Conservation (phyloP, 2,329 filamentous ascomycete species). For the Stagonosporopsis rhizophila region DNA sequence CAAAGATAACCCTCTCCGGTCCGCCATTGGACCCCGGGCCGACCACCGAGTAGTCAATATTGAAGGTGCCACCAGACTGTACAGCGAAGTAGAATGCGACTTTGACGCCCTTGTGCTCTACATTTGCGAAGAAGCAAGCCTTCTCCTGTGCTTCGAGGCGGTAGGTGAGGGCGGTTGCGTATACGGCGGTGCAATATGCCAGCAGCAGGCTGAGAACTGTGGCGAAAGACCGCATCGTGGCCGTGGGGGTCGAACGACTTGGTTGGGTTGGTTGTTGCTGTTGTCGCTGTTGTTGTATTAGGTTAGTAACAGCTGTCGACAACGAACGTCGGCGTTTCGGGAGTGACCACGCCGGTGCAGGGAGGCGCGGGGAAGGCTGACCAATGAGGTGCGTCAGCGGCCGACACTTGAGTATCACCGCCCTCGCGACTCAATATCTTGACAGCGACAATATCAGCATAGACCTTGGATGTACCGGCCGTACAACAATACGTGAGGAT, state of each 20-base stretch:
- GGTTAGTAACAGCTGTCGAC: conserved; percentile 42
- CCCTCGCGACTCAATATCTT: neutral
- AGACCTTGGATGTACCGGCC: too few relatives aligned
- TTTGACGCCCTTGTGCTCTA: conserved; percentile 82
- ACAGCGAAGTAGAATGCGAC: conserved; percentile 99
- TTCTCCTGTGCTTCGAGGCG: conserved; percentile 89
- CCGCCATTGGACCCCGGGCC: conserved; percentile 63
- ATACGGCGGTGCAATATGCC: conserved; percentile 72
- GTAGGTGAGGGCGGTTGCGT: conserved; percentile 93
- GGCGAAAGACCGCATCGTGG: conserved; percentile 46
- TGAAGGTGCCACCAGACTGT: conserved; percentile 97
- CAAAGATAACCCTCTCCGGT: conserved; percentile 75
- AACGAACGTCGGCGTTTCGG: conserved; percentile 32
- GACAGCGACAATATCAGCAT: neutral
- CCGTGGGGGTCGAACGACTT: conserved; percentile 17
- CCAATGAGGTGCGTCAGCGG: conserved; percentile 25
- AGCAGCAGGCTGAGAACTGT: conserved; percentile 65
- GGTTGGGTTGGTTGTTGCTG: conserved; percentile 8
- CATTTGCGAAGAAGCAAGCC: conserved; percentile 89
- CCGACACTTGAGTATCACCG: neutral
- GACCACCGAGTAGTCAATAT: conserved; percentile 89
- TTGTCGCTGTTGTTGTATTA: conserved; percentile 10
- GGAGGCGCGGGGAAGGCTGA: conserved; percentile 24
- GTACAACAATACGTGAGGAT: too few relatives aligned
- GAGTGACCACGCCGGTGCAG: conserved; percentile 27